Conservation (phyloP, 805 yeast species). For the Wickerhamiella sorbophila region DNA sequence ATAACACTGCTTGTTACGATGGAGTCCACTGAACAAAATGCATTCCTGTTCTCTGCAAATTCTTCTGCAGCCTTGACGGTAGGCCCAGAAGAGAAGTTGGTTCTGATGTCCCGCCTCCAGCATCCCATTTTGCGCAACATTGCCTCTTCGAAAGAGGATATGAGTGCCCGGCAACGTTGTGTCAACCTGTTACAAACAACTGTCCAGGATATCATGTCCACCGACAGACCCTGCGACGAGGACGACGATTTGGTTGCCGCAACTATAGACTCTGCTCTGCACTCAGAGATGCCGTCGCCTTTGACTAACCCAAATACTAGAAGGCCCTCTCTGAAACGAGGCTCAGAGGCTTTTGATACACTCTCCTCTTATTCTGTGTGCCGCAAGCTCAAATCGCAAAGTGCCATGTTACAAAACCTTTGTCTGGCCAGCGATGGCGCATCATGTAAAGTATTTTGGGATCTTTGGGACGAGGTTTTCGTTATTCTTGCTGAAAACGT, state of each 20-base stretch:
- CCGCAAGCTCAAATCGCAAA: neutral
- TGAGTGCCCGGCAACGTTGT: neutral
- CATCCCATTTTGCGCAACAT: neutral
- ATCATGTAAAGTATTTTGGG: slow-evolving; percentile 24
- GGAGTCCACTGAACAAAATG: no score
- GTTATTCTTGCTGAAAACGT: slow-evolving; percentile 20
- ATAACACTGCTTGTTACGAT: no score
- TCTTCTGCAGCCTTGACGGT: no score
- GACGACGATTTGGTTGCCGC: neutral
- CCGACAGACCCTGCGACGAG: neutral
- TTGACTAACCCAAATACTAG: no score
- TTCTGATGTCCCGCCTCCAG: neutral
- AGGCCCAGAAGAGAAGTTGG: neutral
- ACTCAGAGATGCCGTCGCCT: neutral
- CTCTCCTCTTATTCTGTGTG: neutral
- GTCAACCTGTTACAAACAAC: neutral
- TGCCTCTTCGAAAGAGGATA: neutral
- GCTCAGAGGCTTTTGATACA: neutral
- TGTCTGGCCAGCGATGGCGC: slow-evolving; percentile 16
- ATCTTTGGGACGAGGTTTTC: slow-evolving; percentile 23
- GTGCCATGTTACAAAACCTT: neutral
- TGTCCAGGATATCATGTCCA: neutral
- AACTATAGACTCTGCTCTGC: neutral
- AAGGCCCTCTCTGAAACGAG: neutral
- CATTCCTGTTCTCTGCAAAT: neutral